Base-by-base conservation (phyloP, 202 grass and related monocot genomes). In the Saccharum hybrid region DNA sequence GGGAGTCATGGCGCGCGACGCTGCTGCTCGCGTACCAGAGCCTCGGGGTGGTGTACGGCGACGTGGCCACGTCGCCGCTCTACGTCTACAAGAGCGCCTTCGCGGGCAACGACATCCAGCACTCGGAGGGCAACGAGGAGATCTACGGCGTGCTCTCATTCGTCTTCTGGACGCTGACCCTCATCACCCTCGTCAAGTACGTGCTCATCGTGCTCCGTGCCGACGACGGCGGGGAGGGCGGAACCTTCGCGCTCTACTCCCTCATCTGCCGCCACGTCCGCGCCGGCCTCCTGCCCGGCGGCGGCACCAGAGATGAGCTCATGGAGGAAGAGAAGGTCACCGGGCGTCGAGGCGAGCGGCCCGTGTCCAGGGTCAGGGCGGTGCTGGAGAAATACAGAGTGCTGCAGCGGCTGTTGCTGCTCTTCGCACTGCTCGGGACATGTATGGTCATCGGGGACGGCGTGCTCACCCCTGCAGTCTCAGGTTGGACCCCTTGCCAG, bases 71-170 rank as follows among this genome's bases (percentile, higher is more conserved):
- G 77, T 94, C 97, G 66, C 97, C 97, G 39, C 90, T 99, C 19
- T 99, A 96, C 75, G 97, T 99, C 37, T 99, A 90, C 88, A 94
- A 92, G 83, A 99, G 87, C 87, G 91, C 91, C 74, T 99, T 99
- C 76, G 84, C 97, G 7, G 96, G 92, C 63, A 41, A 91, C 80
- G 97, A 99, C 79, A 99, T 99, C 84, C 54, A 86, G 86, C 97
- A 99, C 90, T 91, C 97, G n/a, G 77, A 67, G 19, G 88, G 89
- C 69, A 99, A 99, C 70, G 97, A 99, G 78, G 97, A 99, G 91
- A 99, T 99, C 84, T 99, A 94, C 77, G 97, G 97, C 22, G 97
- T 96, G 18, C 89, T 99, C 71, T 99, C 97, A 68, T 99, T 99
- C 84, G 97, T 99, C 54, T 96, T 99, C 91, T 99, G 97, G 97